Conservation (phyloP, 495 filamentous ascomycete species). For the Astrothelium macrocarpum region DNA sequence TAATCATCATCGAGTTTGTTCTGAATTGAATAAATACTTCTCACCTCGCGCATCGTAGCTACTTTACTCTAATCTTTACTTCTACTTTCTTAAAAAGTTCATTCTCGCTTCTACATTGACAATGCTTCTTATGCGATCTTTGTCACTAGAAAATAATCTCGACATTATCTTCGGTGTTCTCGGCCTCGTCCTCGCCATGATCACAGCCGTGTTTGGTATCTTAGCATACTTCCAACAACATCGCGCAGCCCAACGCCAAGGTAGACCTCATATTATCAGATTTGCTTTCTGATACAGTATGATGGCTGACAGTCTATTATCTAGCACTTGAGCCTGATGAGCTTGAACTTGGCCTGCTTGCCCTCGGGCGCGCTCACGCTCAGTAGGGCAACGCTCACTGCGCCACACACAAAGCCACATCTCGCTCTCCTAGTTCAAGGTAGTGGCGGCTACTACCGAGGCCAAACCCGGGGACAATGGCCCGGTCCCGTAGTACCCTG, state of each 20-base stretch:
- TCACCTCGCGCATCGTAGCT: neutral
- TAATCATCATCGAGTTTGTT: too few relatives aligned
- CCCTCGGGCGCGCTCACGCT: neutral
- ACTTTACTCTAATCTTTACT: too few relatives aligned
- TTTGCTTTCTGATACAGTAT: too few relatives aligned
- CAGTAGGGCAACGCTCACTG: neutral
- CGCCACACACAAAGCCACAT: neutral
- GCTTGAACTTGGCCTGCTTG: neutral
- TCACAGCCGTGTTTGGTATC: neutral
- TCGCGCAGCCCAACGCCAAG: neutral
- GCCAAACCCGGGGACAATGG: too few relatives aligned
- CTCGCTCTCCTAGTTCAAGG: neutral
- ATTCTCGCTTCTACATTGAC: too few relatives aligned
- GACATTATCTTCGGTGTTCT: conserved; percentile 27
- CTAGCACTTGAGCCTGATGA: neutral
- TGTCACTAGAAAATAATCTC: conserved; percentile 1
- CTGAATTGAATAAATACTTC: too few relatives aligned
- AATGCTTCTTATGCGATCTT: neutral
- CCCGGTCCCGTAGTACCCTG: too few relatives aligned
- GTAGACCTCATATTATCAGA: neutral
- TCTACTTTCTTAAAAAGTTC: too few relatives aligned
- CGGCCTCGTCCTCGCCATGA: conserved; percentile 24
- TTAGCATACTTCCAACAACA: neutral
- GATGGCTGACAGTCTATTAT: too few relatives aligned
- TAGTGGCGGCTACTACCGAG: neutral